Base-by-base conservation (phyloP, 2,329 filamentous ascomycete genomes). In the Chaetomium sp. region DNA sequence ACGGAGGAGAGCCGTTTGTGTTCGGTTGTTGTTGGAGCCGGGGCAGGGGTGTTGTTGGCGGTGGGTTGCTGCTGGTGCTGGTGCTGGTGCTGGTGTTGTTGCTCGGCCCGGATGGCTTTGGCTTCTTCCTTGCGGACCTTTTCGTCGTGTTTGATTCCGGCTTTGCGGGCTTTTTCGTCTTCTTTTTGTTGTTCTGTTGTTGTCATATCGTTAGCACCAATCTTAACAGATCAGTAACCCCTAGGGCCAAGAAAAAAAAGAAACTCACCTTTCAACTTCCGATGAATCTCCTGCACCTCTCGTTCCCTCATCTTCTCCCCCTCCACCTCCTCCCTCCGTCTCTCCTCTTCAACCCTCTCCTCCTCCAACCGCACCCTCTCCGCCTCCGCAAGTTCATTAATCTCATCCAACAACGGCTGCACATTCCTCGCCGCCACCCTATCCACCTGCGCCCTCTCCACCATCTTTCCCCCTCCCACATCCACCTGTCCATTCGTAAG, bases 331-430 rank as follows among this genome's bases (percentile, higher is more conserved):
- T 74, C 62, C 49, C 64, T 67, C 35, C 60, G 61, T 7, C 63
- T 66, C 42, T 89, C 84, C 58, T 83, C 76, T 57, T 90, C 76
- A 58, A 87, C 79, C 57, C 85, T 79, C 49, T 86, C 88, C 41
- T 82, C 78, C 67, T 90, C 85, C 59, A 78, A 78, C 66, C 91
- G 87, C 0, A 88, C 88, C 66, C 85, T 88, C 51, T 88, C 19
- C 19, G 19, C 19, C 19, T 27, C 19, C 19, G 19, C 19, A 27
- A 27, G 19, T 27, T 27, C 85, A 52, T 86, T 85, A 59, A 96
- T 94, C 61, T 95, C 88, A 62, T 96, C 86, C 5, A 96, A 70
- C 0, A 94, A 84, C 4, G 91, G 91, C 68, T 92, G 88, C 12
- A 96, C 80, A 62, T 86, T 84, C 46, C 80, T 82, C 10, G 83